Evolutionary conservation across 2,329 filamentous ascomycete species (phyloP), one percentile per base, ranked within the genome.

Genomic region (Aspergillus sp.): DNA sequence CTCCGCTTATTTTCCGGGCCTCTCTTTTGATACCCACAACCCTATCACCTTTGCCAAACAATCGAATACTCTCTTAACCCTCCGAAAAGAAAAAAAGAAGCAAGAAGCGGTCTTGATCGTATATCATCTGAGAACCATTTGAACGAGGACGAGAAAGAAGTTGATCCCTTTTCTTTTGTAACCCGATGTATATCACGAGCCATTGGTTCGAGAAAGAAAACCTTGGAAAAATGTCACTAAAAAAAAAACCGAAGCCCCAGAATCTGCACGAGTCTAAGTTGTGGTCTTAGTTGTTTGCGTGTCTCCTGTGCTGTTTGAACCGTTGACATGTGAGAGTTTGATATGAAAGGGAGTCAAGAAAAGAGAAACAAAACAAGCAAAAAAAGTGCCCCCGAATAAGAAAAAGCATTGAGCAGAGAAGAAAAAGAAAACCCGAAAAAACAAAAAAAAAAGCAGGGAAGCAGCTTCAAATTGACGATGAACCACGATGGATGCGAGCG

Each of bases 1-100:
- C 62, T 64, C 64, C 58, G 63, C 67, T 69, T 65, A 24, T 42
- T 65, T 65, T 65, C 64, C 67, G 66, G 65, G 61, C 65, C 55
- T 71, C 73, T 67, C 65, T 70, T 10, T 74, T 74, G 73, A 75
- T 75, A 75, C 73, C 73, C 73, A 68, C 18, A 9, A 22, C 66
- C 70, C 63, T 63, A 66, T 69, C 63, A 67, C 60, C 63, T 36
- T 36, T 69, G 63, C 66, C 68, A 65, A 65, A 68, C 65, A 56
- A 60, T 60, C 61, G 58, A 64, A n/a, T 60, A 52, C 60, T 64
- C 57, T 59, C 31, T 32, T 24, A 20, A 46, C 18, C 32, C 29
- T n/a, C 6, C 14, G 7, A 42, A 42, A n/a, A 42, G 6, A 42
- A n/a, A 42, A n/a, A 42, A 42, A 42, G 45, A 24, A 47, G 20